A percentile compares a stretch with the other conserved stretches of the same genome.
Evolutionary conservation across 208 protist genomes (phyloP).

Genomic region (Leishmania tropica): DNA sequence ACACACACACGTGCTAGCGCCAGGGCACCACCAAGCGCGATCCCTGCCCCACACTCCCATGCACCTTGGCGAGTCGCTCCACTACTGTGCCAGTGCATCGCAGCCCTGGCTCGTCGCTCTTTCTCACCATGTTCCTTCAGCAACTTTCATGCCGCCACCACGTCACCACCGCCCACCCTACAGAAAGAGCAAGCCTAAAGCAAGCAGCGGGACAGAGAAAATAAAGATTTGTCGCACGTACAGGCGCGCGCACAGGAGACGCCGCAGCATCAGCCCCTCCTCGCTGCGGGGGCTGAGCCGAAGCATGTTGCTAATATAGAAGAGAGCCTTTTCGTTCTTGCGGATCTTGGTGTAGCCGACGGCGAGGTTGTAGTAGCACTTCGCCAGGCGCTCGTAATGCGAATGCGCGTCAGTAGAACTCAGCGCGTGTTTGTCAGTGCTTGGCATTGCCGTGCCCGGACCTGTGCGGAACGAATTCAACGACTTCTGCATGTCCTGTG

Average conservation of each 20-base stretch:
- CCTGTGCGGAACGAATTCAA: slow-evolving; percentile 11
- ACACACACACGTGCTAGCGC: not conserved
- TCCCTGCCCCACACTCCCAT: no score
- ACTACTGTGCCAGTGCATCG: not conserved
- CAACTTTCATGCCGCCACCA: not conserved
- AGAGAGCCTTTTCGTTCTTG: slow-evolving; percentile 53
- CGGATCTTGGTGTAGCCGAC: slow-evolving; percentile 80
- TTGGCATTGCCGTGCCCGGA: not conserved
- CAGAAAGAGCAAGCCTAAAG: slow-evolving; percentile 10
- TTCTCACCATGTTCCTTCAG: not conserved
- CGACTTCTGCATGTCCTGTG: not conserved
- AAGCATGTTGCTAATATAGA: slow-evolving; percentile 63
- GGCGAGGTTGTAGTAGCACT: slow-evolving; percentile 69
- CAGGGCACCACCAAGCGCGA: not conserved
- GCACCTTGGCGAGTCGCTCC: not conserved
- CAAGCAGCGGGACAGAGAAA: slow-evolving; percentile 2
- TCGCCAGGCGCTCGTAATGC: slow-evolving; percentile 12
- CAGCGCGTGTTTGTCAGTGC: not conserved
- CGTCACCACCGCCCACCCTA: slow-evolving; percentile 1
- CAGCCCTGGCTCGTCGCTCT: not conserved
- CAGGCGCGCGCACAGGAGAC: slow-evolving; percentile 18
- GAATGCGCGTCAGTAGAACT: not conserved
- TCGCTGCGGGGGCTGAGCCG: slow-evolving; percentile 46
- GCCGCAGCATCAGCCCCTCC: slow-evolving; percentile 41
- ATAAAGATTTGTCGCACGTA: not conserved